Evolutionary conservation across 805 yeast species (phyloP).

Genomic region (Cyberlindnera sargentensis): DNA sequence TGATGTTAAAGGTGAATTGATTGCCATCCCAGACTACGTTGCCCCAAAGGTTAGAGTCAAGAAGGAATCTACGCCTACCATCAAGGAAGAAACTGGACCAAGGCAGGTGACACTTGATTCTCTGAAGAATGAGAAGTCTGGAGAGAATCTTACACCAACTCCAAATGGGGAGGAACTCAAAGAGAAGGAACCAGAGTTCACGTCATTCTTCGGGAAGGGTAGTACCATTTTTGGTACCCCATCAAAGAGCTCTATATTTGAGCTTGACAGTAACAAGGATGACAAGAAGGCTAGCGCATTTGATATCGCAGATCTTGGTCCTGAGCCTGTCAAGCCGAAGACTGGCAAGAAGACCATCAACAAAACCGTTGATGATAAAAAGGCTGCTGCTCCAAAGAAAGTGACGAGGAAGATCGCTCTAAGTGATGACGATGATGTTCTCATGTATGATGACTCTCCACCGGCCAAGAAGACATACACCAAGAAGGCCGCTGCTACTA

Average conservation of each 20-base stretch:
- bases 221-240: constrained; percentile 5
- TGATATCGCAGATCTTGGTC: constrained; percentile 2
- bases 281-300: background rate
- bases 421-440: constrained; percentile 9
- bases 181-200: constrained; percentile 23
- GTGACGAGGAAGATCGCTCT: constrained; percentile 7
- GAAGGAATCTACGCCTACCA: constrained; percentile 12
- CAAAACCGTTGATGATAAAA: constrained; percentile 5
- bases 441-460: constrained; percentile 3
- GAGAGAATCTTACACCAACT: constrained; percentile 3
- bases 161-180: constrained; percentile 8
- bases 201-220: constrained; percentile 30
- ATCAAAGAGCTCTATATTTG: constrained; percentile 5
- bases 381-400: constrained; percentile 7
- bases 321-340: background rate
- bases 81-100: constrained; percentile 1
- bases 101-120: constrained; percentile 1
- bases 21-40: constrained; percentile 22
- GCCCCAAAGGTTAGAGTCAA: constrained; percentile 17
- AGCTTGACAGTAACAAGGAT: constrained; percentile 4
- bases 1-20: constrained; percentile 15
- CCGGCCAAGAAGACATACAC: constrained; percentile 6
- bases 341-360: constrained; percentile 10
- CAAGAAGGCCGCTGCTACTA: background rate
- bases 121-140: constrained; percentile 8